phyloP scores from a whole-genome alignment of 305 asterid genomes.

The Solanum aculeatissimum region DNA sequence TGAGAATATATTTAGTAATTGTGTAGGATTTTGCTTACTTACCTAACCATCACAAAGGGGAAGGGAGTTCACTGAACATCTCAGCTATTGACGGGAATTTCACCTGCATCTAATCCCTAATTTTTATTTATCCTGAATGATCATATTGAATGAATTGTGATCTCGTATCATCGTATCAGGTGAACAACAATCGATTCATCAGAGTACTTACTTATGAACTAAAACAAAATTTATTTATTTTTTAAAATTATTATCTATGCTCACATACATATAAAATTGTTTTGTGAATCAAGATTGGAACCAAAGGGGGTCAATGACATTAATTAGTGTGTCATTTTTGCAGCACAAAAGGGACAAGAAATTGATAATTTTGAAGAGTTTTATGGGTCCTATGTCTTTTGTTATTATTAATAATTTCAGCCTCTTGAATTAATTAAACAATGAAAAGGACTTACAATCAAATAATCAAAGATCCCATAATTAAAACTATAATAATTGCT shows the following conservation, averaged over 20 bases:
- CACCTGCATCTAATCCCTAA: too few relatives aligned
- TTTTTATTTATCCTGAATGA: too few relatives aligned
- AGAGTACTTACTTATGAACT: too few relatives aligned
- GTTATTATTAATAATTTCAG: not conserved
- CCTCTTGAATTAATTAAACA: not conserved
- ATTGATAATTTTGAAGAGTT: not conserved
- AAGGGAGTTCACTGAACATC: too few relatives aligned
- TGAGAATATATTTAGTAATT: not conserved
- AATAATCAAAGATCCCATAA: not conserved
- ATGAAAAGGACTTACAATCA: not conserved
- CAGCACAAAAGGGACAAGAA: not conserved
- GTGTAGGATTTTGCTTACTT: too few relatives aligned
- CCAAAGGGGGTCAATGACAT: not conserved
- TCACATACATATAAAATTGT: not conserved
- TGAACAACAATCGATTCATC: too few relatives aligned
- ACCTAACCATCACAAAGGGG: too few relatives aligned
- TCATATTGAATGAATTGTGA: too few relatives aligned
- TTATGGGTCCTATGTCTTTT: not conserved
- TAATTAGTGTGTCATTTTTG: not conserved
- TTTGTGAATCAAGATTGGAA: not conserved
- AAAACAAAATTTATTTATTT: not conserved
- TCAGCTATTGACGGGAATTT: too few relatives aligned
- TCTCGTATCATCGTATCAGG: too few relatives aligned
- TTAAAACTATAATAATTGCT: not conserved
- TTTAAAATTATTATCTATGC: not conserved